phyloP scores from a whole-genome alignment of 768 basidiomycete genomes.

The Phaeotremella skinneri region DNA sequence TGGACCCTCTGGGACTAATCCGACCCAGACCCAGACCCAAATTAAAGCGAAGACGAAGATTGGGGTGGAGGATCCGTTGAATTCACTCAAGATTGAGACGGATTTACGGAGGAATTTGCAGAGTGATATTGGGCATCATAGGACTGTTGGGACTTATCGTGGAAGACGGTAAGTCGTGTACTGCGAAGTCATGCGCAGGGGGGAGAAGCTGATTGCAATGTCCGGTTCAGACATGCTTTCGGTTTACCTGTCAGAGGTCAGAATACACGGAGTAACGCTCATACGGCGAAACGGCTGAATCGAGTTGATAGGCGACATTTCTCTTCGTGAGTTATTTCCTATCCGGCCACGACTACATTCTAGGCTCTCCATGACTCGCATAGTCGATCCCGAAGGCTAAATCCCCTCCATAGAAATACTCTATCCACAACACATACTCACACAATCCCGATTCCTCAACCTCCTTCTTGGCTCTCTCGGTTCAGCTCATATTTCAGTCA shows the following conservation, averaged over 20 bases:
- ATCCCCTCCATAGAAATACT: too few species aligned
- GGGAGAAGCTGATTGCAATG: not conserved
- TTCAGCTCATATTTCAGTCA: not conserved
- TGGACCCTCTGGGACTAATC: conserved; percentile 39
- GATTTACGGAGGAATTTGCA: conserved; percentile 77
- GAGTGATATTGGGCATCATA: conserved; percentile 88
- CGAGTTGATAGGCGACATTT: conserved; percentile 65
- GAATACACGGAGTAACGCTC: conserved; percentile 83
- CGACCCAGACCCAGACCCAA: conserved; percentile 1
- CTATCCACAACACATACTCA: too few species aligned
- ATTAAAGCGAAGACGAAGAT: conserved; percentile 10
- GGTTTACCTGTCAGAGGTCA: conserved; percentile 91
- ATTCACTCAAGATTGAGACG: conserved; percentile 76
- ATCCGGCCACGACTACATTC: too few species aligned
- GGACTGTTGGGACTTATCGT: conserved; percentile 90
- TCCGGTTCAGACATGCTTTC: conserved; percentile 69
- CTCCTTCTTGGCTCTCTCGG: not conserved
- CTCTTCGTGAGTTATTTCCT: conserved; percentile 32
- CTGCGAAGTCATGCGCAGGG: not conserved
- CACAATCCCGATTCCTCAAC: not conserved
- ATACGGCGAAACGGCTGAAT: conserved; percentile 88
- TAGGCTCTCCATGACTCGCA: too few species aligned
- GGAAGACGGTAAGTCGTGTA: conserved; percentile 62
- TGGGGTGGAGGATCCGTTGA: conserved; percentile 60
- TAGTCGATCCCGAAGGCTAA: too few species aligned